A percentile compares a stretch with the other conserved stretches of the same genome.
These are phyloP conservation scores for Ceratobasidium sp. DNA, from an alignment of 1,284 basidiomycete genomes.

Conservation along the genomic window DNA sequence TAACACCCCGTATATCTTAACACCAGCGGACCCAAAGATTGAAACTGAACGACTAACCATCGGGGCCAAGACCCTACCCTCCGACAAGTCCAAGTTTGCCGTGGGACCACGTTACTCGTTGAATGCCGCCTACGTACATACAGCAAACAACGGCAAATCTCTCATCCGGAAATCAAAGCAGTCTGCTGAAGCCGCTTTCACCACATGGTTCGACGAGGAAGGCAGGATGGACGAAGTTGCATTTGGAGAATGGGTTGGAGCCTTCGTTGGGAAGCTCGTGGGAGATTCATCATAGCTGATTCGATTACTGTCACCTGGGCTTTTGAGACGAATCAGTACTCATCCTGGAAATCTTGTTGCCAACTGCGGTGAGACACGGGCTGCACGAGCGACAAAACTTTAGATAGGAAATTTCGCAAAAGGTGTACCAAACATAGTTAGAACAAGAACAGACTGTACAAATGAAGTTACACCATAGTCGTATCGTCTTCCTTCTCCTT, in stretches of 20 bases:
- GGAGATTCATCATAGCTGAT: conserved; percentile 31
- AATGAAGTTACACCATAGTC: conserved; percentile 17
- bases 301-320: background rate
- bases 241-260: conserved; percentile 76
- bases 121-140: conserved; percentile 35
- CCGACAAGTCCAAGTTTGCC: conserved; percentile 46
- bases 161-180: conserved; percentile 40
- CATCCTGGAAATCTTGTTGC: background rate
- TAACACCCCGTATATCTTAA: conserved; percentile 14
- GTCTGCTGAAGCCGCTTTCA: conserved; percentile 27
- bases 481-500: conserved; percentile 34
- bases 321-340: conserved; percentile 12
- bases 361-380: background rate
- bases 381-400: background rate
- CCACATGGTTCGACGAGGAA: conserved; percentile 47
- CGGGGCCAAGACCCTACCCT: conserved; percentile 66
- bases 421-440: background rate
- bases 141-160: conserved; percentile 40
- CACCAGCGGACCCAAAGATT: conserved; percentile 60
- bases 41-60: conserved; percentile 81
- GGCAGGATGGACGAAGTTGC: conserved; percentile 71
- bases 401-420: background rate
- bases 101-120: conserved; percentile 28
- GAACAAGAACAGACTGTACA: conserved; percentile 2
- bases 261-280: conserved; percentile 56